Conservation (phyloP, 208 protist genomes). For the Trypanosoma rangeli region DNA sequence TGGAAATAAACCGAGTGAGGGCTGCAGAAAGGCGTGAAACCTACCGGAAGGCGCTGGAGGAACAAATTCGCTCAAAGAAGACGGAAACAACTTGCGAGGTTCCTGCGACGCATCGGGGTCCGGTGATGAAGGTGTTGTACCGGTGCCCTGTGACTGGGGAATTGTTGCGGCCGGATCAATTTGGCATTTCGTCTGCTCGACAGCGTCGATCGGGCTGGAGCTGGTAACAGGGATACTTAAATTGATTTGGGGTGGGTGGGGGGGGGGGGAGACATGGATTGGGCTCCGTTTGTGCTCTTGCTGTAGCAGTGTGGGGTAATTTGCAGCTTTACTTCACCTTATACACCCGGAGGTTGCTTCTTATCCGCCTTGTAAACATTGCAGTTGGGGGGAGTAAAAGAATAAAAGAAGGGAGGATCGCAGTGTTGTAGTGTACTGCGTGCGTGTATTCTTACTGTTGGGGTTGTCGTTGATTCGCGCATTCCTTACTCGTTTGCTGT, state of each 20-base stretch:
- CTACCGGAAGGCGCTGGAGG: slow-evolving; percentile 16
- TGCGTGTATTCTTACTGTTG: background rate
- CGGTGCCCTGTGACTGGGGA: slow-evolving; percentile 62
- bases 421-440: background rate
- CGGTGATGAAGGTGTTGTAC: slow-evolving; percentile 40
- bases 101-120: slow-evolving; percentile 11
- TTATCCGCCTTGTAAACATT: too few relatives aligned
- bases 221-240: background rate
- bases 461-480: background rate
- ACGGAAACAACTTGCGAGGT: slow-evolving; percentile 14
- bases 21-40: slow-evolving; percentile 29
- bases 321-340: too few relatives aligned
- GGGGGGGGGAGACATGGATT: background rate
- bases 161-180: slow-evolving; percentile 56
- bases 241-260: too few relatives aligned
- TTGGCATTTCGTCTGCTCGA: slow-evolving; percentile 37
- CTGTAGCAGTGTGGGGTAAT: too few relatives aligned
- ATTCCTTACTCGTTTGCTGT: slow-evolving; percentile 12
- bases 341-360: too few relatives aligned
- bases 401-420: too few relatives aligned
- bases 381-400: too few relatives aligned
- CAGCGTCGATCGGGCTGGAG: background rate
- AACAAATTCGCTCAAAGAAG: slow-evolving; percentile 19
- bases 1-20: slow-evolving; percentile 32
- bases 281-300: too few relatives aligned